Percentiles rank a stretch among this genome's conserved stretches.
Conservation (phyloP, 768 basidiomycete species). For the Boletus reticulatus region DNA sequence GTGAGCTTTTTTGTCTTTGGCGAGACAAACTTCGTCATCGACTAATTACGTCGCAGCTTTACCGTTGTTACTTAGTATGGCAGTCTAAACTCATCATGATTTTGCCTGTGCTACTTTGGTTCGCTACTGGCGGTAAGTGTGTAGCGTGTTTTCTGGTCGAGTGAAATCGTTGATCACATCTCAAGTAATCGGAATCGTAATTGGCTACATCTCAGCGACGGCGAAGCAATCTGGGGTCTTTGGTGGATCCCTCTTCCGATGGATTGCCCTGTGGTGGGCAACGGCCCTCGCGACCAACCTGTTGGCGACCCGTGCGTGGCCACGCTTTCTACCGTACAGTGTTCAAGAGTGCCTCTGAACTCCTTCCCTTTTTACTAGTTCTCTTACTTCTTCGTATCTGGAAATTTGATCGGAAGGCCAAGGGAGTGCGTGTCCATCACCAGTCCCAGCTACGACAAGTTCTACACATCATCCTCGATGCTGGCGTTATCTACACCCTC, state of each 20-base stretch:
- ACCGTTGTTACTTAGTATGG: conserved; percentile 1
- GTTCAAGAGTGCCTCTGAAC: background rate
- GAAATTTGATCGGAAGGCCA: background rate
- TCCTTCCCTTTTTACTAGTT: background rate
- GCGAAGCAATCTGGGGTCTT: background rate
- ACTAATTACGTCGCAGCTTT: background rate
- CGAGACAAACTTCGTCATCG: background rate
- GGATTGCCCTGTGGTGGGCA: background rate
- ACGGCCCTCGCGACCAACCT: background rate
- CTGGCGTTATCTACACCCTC: background rate
- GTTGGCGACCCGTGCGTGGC: background rate
- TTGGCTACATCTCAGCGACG: background rate
- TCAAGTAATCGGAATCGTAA: background rate
- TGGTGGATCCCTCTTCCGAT: background rate
- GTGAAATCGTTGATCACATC: background rate
- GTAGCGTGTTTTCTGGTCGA: background rate
- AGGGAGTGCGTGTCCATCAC: background rate
- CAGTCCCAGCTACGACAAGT: background rate
- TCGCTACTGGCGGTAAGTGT: background rate
- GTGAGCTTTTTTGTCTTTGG: conserved; percentile 6
- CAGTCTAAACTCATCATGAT: background rate
- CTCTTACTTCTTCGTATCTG: background rate
- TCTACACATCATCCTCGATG: background rate
- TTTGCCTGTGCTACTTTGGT: conserved; percentile 1
- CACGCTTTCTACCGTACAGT: background rate